Base-by-base conservation (phyloP, 306 rosid species). In the Abrus pulchellus region DNA sequence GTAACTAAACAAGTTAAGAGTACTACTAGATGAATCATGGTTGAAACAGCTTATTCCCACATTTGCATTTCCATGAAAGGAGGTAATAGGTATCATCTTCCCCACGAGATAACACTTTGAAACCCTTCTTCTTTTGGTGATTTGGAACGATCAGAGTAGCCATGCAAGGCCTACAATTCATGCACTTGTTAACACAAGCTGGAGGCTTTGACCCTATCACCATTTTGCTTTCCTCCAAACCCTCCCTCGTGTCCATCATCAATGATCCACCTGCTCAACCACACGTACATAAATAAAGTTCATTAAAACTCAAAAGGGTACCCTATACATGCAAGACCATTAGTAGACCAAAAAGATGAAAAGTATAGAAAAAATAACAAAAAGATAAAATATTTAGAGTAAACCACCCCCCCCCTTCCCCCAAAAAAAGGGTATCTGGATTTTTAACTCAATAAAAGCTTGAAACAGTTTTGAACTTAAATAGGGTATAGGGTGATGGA, bases 151-250 rank as follows among this genome's bases (percentile, higher is more conserved):
- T 94, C 77, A 91, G 81, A 27, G 95, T 89, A 5, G 97, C 94
- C 85, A 48, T 75, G 77, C 99, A 94, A 36, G 99, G 99, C 76
- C 87, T 89, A 45, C 99, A 94, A 62, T 85, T 92, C 86, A 84
- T 79, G 87, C 99, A 94, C 88, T 83, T 94, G 79, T 93, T 88
- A 14, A 77, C 80, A 80, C 99, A 94, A 3, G 43, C 75, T 0
- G 99, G 99, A n/a, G 99, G 99, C 79, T 84, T 86, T 71, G 99
- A 94, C 1, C 99, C 99, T 82, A 94, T 54, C 84, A 85, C 85
- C 87, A 57, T 86, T 78, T 78, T 78, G 55, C 82, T 86, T 44
- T 65, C 74, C 66, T 59, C 74, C 38, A 74, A 33, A 72, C 36
- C 68, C 78, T 53, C 57, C 1, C 34, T 77, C 9, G 12, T 41